Percentiles rank a stretch among this genome's conserved stretches.
Conservation (phyloP, 2,329 filamentous ascomycete genomes). For the Apiospora marii region DNA sequence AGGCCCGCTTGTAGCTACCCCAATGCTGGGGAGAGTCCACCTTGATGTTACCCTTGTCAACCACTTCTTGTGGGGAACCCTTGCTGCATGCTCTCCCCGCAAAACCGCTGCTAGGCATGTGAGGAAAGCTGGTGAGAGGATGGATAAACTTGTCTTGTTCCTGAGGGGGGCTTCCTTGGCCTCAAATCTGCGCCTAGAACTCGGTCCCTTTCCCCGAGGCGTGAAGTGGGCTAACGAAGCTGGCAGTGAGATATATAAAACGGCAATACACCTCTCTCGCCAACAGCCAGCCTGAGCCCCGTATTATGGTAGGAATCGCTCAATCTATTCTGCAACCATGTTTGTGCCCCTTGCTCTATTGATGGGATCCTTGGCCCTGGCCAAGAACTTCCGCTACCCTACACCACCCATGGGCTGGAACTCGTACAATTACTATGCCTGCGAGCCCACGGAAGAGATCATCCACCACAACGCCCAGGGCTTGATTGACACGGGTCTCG, state of each 20-base stretch:
- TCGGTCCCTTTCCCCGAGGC: neutral
- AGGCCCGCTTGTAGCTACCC: conserved; percentile 17
- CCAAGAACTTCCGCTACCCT: conserved; percentile 34
- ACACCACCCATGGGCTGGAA: conserved; percentile 64
- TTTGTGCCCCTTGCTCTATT: neutral
- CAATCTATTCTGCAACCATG: neutral
- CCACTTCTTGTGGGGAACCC: neutral
- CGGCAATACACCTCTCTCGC: neutral
- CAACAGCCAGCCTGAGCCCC: neutral
- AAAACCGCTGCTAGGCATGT: neutral
- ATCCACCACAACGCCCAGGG: conserved; percentile 61
- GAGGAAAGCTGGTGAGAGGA: conserved; percentile 1
- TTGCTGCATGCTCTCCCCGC: neutral
- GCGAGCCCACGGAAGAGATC: conserved; percentile 55
- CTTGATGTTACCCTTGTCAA: neutral
- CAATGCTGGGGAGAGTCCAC: neutral
- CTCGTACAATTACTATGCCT: conserved; percentile 64
- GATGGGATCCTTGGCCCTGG: neutral
- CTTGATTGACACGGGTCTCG: conserved; percentile 59
- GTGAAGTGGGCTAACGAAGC: neutral
- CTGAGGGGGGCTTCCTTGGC: conserved; percentile 4
- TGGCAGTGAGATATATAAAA: neutral
- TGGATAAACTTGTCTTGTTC: neutral
- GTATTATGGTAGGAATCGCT: neutral
- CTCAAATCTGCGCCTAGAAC: neutral